phyloP scores from a whole-genome alignment of 257 asterid genomes.

The Avicennia marina region DNA sequence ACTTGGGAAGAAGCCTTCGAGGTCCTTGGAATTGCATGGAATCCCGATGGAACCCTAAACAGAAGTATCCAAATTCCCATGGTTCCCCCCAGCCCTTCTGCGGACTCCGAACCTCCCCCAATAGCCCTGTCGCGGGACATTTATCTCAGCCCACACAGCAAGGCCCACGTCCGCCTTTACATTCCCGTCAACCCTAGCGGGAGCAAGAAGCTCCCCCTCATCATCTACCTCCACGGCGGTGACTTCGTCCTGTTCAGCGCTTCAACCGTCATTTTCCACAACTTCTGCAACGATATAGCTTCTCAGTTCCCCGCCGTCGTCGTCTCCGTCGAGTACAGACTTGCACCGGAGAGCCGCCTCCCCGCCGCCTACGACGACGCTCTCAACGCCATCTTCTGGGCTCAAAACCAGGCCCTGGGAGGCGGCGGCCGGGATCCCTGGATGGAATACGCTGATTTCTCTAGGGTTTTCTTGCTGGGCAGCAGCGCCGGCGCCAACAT shows the following conservation, averaged over 20 bases:
- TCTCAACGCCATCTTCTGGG: constrained; percentile 28
- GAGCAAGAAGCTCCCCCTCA: constrained; percentile 23
- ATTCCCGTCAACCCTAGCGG: constrained; percentile 6
- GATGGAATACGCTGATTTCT: constrained; percentile 32
- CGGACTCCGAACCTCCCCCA: constrained; percentile 8
- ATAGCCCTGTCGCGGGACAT: constrained; percentile 17
- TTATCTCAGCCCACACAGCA: not conserved
- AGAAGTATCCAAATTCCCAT: constrained; percentile 10
- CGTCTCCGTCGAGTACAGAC: constrained; percentile 36
- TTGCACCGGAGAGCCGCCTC: constrained; percentile 41
- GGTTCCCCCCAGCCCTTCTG: constrained; percentile 15
- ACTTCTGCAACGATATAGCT: constrained; percentile 34
- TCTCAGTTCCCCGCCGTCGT: constrained; percentile 27
- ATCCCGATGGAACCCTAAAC: constrained; percentile 21
- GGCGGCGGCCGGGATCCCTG: constrained; percentile 30
- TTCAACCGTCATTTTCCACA: constrained; percentile 38
- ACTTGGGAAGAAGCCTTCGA: constrained; percentile 27
- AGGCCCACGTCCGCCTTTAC: constrained; percentile 16
- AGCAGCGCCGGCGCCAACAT: constrained; percentile 38
- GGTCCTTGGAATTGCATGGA: constrained; percentile 20
- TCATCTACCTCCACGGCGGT: constrained; percentile 40
- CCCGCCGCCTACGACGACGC: constrained; percentile 44
- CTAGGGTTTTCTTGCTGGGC: constrained; percentile 25
- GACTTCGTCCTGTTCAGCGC: constrained; percentile 34
- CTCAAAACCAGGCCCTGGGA: constrained; percentile 20